Evolutionary conservation across 805 yeast genomes (phyloP), one percentile per base, ranked within the genome.

Genomic region (Teunomyces tritomae): DNA sequence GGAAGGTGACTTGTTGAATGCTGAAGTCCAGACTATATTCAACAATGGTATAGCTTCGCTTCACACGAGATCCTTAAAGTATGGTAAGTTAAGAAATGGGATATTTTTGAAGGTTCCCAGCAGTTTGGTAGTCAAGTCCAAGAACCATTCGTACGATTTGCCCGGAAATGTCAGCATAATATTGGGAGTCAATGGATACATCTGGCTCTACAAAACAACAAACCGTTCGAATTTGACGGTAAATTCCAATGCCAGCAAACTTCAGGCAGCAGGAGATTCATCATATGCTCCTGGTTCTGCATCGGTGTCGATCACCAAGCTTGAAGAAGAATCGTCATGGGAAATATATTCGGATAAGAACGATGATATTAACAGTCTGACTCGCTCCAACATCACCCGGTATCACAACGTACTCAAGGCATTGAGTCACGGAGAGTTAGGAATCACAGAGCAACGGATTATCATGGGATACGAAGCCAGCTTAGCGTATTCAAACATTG

Each of bases 71-170:
- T 92, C 98, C 0, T 74, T 95, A 53, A 89, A 91, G 62, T 94
- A 94, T 63, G 99, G 99, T 11, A 94, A 94, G 65, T 74, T 94
- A 52, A 82, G 97, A 65, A 90, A 94, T 63, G 99, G 99, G 34
- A 76, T 84, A 28, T 88, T 90, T 56, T 70, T 87, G 20, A 76
- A 77, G 46, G 94, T 92, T 0, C 97, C 97, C 3, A 77, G 92
- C 32, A 84, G 91, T 17, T 73, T 95, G 51, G 78, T 95, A 40
- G 79, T 92, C 37, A 82, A 96, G 60, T 83, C 96, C 4, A 89
- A 91, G 59, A 85, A 88, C 57, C 98, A 94, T 65, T 79, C 91
- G 14, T 89, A 88, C 68, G 80, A 81, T 49, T 74, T 94, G n/a
- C 96, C 97, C 0, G 98, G 97, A n/a, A 88, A 87, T 57, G 89